Evolutionary conservation across 306 rosid genomes (phyloP).

Genomic region (Alnus glutinosa): DNA sequence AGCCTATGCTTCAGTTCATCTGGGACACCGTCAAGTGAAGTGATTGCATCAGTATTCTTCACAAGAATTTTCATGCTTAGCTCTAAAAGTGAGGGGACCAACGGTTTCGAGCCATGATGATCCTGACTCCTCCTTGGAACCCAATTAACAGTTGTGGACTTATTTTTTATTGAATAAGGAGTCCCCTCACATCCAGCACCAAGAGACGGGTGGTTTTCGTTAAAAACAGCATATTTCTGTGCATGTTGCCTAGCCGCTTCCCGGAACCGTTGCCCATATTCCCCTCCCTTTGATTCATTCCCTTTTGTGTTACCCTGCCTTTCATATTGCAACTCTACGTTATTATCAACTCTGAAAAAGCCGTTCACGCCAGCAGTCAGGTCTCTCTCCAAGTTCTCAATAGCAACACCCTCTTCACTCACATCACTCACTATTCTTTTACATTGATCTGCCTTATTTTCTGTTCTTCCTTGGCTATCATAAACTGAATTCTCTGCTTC

Average conservation of each 20-base stretch:
- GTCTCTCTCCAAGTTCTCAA: background rate
- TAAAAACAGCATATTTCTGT: slow-evolving; percentile 27
- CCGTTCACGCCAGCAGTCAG: no score
- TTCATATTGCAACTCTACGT: no score
- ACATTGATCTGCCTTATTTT: no score
- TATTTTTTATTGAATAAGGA: no score
- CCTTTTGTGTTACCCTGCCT: background rate
- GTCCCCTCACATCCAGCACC: no score
- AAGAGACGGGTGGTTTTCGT: no score
- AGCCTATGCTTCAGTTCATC: slow-evolving; percentile 61
- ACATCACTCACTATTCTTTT: background rate
- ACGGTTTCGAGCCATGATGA: slow-evolving; percentile 3
- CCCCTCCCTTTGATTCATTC: slow-evolving; percentile 24
- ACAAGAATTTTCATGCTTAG: slow-evolving; percentile 50
- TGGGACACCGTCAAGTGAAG: slow-evolving; percentile 64
- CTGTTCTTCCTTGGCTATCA: no score
- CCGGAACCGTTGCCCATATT: slow-evolving; percentile 41
- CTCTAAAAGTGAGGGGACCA: slow-evolving; percentile 60
- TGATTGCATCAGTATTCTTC: slow-evolving; percentile 58
- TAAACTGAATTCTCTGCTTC: no score
- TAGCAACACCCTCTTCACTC: slow-evolving; percentile 1
- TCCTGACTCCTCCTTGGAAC: slow-evolving; percentile 21
- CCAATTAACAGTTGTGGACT: slow-evolving; percentile 12
- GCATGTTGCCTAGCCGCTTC: slow-evolving; percentile 61
- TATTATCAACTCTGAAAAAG: no score